Evolutionary conservation across 192 early-diverging fungal genomes (phyloP), one percentile per base, ranked within the genome.

Genomic region (Linnemannia schmuckeri): DNA sequence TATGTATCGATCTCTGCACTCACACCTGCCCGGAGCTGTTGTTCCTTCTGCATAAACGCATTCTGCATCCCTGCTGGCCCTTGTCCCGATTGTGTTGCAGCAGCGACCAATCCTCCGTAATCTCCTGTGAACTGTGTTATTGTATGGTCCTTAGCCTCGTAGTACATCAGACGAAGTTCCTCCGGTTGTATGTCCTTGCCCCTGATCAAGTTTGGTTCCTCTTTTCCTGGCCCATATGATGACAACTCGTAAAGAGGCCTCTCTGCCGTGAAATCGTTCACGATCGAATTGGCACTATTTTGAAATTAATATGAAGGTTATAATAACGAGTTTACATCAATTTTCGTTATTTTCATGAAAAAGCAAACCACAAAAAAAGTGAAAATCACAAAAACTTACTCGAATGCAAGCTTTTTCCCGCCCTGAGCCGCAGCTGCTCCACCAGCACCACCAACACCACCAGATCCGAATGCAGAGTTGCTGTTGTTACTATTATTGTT

Each of bases 151-250:
- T 80, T 84, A 49, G 88, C 81, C 44, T 80, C 44, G 49, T 89
- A 90, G 68, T 90, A 94, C 42, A 90, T 88, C 12, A 93, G 63
- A 13, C 93, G 88, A 75, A 91, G 88, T 70, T 95, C 94, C 82
- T 95, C 94, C 20, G 90, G 92, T 69, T 91, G 92, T 75, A 91
- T 77, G 74, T 95, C 94, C 18, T 91, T 93, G 20, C 93, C 94
- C 0, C 78, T 79, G 41, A 95, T 77, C 44, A 94, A 40, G 70
- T 90, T 94, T 37, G 93, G 93, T 77, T 92, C 92, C 33, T 90
- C 90, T 42, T 89, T 91, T 4, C 89, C 88, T 37, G 94, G 94
- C 12, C 83, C 94, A 90, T 90, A 95, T 24, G 88, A 85, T 69
- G 90, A 92, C 5, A 94, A 76, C 49, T 88, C 74, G 88, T 93